Base-by-base conservation (phyloP, 768 basidiomycete species). In the Leccinum arenicola region DNA sequence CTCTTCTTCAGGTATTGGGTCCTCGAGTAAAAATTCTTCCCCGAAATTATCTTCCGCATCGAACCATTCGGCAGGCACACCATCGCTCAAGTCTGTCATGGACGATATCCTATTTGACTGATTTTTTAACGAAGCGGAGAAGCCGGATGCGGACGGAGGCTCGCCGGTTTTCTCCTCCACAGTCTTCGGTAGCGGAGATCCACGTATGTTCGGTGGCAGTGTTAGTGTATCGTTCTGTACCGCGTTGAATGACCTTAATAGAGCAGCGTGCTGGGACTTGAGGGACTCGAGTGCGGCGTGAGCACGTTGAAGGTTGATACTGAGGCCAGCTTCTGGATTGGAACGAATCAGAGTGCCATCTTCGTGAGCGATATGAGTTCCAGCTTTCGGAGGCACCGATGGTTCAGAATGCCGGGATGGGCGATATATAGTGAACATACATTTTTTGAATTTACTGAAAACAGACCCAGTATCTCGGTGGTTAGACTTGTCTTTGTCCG, bases 401-500 rank as follows among this genome's bases (percentile, higher is more conserved):
- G 48, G 47, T 33, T 63, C 23, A 63, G 55, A 2, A 33, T 35
- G 47, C 33, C 38, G 21, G 36, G 15, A 15, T 31, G 9, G 6
- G 3, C 17, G 58, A 53, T 49, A 9, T 19, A 60, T 25, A 33
- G 36, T 19, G 38, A 38, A 69, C 79, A 57, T 66, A 84, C 86
- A 74, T 72, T 80, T 80, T 65, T 86, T 86, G 71, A 91, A 87
- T 56, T 88, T 70, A 40, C 80, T 81, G 65, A 90, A 85, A 23
- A 81, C 75, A 17, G 64, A 70, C 4, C 62, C 56, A 19, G 63
- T 68, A 23, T 74, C 67, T 58, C 70, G 74, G 33, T 69, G 70
- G 25, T 72, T 73, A 48, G 48, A 51, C 61, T 80, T 85, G 17
- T 77, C 76, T 72, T 79, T 86, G 49, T 78, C 84, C 36, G 76